phyloP scores from a whole-genome alignment of 805 yeast genomes.

The Limtongia smithiae region DNA sequence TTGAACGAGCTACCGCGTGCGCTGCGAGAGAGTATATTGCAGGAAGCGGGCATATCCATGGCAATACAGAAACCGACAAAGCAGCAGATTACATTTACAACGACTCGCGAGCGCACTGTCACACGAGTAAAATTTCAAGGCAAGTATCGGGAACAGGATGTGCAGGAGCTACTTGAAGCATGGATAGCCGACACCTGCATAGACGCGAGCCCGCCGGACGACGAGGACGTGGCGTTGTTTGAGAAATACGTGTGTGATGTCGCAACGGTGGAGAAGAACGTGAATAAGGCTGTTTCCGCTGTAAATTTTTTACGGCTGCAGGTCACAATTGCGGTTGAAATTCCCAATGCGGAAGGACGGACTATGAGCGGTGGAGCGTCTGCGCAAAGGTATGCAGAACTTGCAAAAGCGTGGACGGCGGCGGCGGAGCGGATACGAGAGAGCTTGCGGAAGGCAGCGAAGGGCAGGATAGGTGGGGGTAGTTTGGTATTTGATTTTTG shows the following conservation, averaged over 20 bases:
- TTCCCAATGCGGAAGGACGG: too few species aligned
- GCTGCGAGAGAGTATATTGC: too few species aligned
- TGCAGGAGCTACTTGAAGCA: constrained; percentile 35
- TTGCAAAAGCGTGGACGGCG: too few species aligned
- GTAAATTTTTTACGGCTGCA: background rate
- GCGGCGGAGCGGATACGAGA: too few species aligned
- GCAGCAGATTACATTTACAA: background rate
- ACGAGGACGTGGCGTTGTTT: constrained; percentile 42
- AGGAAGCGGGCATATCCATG: too few species aligned
- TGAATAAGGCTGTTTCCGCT: constrained; percentile 29
- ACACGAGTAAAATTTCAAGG: constrained; percentile 37
- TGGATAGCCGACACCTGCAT: constrained; percentile 39
- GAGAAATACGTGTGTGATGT: constrained; percentile 38
- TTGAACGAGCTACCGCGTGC: too few species aligned
- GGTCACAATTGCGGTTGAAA: too few species aligned
- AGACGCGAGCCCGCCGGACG: constrained; percentile 43
- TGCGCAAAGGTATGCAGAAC: too few species aligned
- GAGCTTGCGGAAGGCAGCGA: too few species aligned
- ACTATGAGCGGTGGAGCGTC: too few species aligned
- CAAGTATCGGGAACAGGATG: constrained; percentile 36
- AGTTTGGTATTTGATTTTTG: too few species aligned
- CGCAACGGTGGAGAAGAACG: constrained; percentile 33
- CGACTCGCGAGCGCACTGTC: background rate
- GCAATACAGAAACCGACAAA: background rate
- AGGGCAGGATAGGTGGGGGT: too few species aligned